Evolutionary conservation across 2,329 filamentous ascomycete species (phyloP).

Genomic region (Scedosporium aurantiacum): DNA sequence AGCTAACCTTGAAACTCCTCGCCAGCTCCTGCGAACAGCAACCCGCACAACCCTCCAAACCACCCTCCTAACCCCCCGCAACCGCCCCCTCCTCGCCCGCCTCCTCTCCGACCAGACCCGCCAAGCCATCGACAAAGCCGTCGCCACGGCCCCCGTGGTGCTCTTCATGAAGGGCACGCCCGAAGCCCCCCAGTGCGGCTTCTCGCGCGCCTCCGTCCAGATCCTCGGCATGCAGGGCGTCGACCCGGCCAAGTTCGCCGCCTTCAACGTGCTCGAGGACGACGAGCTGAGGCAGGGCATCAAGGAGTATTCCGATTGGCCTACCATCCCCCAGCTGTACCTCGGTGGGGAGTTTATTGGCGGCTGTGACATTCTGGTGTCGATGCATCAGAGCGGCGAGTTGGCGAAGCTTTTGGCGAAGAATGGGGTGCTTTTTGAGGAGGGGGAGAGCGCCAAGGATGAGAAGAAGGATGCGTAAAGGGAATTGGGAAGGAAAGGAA

Average conservation of each 20-base stretch:
- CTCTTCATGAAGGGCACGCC: conserved; percentile 99
- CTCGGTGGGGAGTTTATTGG: conserved; percentile 92
- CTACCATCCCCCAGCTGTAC: conserved; percentile 95
- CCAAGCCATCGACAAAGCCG: conserved; percentile 79
- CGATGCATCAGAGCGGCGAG: conserved; percentile 94
- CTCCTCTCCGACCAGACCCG: conserved; percentile 71
- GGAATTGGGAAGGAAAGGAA: not conserved
- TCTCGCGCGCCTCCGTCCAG: conserved; percentile 89
- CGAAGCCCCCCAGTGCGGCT: conserved; percentile 90
- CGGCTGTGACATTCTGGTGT: conserved; percentile 93
- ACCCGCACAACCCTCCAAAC: conserved; percentile 11
- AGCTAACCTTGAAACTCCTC: not conserved
- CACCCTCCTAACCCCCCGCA: conserved; percentile 1
- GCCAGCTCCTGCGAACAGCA: conserved; percentile 2
- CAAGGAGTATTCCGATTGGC: conserved; percentile 99
- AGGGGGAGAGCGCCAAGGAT: conserved; percentile 27
- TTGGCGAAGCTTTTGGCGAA: conserved; percentile 85
- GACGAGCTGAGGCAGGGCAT: conserved; percentile 78
- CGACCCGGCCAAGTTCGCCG: conserved; percentile 91
- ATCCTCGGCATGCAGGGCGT: conserved; percentile 91
- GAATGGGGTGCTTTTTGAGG: conserved; percentile 68
- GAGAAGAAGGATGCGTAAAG: conserved; percentile 16
- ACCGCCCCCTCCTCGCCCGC: conserved; percentile 37
- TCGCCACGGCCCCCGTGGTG: conserved; percentile 80
- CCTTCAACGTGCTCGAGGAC: conserved; percentile 95